phyloP scores from a whole-genome alignment of 2,329 filamentous ascomycete species.

The Aspergillus flavus region DNA sequence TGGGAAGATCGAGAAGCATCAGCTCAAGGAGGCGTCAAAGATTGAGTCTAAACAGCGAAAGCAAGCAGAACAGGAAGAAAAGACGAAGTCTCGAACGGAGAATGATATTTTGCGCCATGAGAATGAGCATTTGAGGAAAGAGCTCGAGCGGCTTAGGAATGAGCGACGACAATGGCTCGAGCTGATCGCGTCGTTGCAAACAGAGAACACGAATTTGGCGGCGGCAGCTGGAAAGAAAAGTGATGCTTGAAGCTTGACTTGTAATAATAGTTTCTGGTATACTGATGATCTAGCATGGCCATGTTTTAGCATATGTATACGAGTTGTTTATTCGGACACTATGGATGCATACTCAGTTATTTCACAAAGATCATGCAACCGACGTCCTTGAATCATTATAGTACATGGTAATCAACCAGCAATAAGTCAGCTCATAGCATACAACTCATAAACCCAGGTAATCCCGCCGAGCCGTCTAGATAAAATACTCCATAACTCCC shows the following conservation, averaged over 20 bases:
- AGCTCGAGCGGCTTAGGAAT: constrained; percentile 49
- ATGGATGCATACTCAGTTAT: not conserved
- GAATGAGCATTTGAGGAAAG: constrained; percentile 50
- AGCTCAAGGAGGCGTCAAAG: constrained; percentile 44
- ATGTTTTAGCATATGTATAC: not conserved
- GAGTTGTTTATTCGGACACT: not conserved
- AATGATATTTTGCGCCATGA: constrained; percentile 52
- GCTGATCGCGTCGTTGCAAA: constrained; percentile 59
- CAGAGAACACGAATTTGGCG: constrained; percentile 57
- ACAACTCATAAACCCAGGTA: not conserved
- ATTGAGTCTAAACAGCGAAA: constrained; percentile 42
- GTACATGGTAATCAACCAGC: not conserved
- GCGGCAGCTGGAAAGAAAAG: constrained; percentile 7
- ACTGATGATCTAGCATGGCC: not conserved
- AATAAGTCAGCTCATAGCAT: not conserved
- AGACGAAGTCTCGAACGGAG: constrained; percentile 42
- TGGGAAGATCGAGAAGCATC: constrained; percentile 45
- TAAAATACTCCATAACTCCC: not conserved
- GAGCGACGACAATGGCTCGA: constrained; percentile 54
- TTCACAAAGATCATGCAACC: not conserved
- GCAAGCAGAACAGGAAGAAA: constrained; percentile 47
- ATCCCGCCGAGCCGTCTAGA: not conserved
- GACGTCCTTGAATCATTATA: not conserved
- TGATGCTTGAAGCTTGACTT: not conserved
- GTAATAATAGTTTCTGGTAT: not conserved